Conservation (phyloP, 306 rosid genomes). For the Inga laurina region DNA sequence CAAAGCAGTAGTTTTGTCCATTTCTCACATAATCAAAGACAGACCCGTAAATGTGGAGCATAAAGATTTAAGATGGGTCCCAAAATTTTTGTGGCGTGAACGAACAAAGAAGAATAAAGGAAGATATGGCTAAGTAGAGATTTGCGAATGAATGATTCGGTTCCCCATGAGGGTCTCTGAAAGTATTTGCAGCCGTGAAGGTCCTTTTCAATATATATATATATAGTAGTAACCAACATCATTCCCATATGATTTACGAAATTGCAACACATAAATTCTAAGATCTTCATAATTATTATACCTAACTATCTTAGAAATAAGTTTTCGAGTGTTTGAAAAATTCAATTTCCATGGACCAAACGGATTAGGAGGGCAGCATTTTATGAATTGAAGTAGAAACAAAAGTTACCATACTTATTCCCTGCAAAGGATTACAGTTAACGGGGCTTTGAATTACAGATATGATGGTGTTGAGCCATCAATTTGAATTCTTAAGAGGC, state of each 20-base stretch:
- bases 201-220: conserved; percentile 11
- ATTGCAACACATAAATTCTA: not conserved
- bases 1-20: not conserved
- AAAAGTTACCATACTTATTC: conserved; percentile 38
- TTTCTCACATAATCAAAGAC: not conserved
- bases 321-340: not conserved
- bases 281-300: not conserved
- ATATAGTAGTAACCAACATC: not conserved
- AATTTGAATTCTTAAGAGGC: conserved; percentile 41
- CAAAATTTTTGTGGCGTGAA: not conserved
- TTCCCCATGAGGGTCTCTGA: not conserved
- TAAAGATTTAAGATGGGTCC: not conserved
- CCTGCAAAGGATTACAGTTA: conserved; percentile 38
- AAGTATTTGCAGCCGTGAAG: conserved; percentile 5
- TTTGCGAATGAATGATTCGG: not conserved
- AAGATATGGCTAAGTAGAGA: not conserved
- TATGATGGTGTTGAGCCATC: conserved; percentile 49
- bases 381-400: conserved; percentile 32
- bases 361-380: not conserved
- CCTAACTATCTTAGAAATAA: too few relatives aligned
- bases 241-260: not conserved
- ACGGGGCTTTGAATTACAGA: conserved; percentile 37
- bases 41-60: not conserved
- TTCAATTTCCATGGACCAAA: not conserved
- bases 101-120: not conserved